phyloP scores from a whole-genome alignment of 106 monocot species.

The Ottelia alismoides region DNA sequence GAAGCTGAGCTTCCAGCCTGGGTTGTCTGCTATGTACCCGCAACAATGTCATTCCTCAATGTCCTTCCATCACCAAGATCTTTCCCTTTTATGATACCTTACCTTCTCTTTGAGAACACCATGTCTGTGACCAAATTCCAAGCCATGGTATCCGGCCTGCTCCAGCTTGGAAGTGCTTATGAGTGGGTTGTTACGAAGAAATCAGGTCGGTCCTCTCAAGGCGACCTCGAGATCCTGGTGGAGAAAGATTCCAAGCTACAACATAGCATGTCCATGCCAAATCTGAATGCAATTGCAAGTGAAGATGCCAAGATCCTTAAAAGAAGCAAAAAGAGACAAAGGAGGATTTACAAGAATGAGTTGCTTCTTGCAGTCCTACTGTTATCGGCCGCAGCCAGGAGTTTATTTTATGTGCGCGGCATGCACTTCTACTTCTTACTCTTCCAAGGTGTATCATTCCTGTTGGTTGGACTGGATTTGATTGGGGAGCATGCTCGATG shows the following conservation, averaged over 20 bases:
- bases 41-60: slow-evolving; percentile 34
- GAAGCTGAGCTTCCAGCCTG: slow-evolving; percentile 40
- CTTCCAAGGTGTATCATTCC: slow-evolving; percentile 44
- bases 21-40: slow-evolving; percentile 39
- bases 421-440: slow-evolving; percentile 54
- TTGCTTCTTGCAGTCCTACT: slow-evolving; percentile 26
- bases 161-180: no score
- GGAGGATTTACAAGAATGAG: slow-evolving; percentile 4
- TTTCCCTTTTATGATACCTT: slow-evolving; percentile 1
- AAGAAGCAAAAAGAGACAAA: neutral
- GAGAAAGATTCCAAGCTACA: no score
- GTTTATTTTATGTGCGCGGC: slow-evolving; percentile 37
- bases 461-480: no score
- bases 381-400: slow-evolving; percentile 34
- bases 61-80: slow-evolving; percentile 13
- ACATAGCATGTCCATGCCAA: no score
- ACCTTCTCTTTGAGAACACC: no score
- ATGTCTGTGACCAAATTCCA: no score
- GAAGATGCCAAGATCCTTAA: no score
- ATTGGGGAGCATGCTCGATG: slow-evolving; percentile 41
- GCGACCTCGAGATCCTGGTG: no score
- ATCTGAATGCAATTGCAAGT: no score
- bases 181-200: no score
- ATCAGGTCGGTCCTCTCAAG: no score
- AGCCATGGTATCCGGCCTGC: no score